Conservation (phyloP, 768 basidiomycete genomes). For the Solioccasus polychromus region DNA sequence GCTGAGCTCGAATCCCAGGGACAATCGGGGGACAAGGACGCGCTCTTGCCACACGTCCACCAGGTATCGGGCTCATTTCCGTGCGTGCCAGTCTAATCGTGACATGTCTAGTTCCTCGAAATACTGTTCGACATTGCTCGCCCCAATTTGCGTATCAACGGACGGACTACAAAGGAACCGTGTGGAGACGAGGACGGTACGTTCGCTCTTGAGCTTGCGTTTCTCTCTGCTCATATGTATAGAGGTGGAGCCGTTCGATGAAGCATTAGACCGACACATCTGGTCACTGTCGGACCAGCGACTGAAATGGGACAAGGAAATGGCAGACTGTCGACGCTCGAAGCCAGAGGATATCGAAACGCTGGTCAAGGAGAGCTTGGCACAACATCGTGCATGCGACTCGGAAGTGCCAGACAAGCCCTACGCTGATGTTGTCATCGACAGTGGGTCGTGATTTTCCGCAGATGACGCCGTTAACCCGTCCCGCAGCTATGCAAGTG, state of each 20-base stretch:
- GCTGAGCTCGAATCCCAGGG: conserved; percentile 41
- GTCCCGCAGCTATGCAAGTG: conserved; percentile 18
- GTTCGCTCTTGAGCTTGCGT: conserved; percentile 2
- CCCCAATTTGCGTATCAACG: conserved; percentile 78
- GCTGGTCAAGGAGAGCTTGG: conserved; percentile 38
- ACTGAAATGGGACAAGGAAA: conserved; percentile 69
- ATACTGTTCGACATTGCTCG: conserved; percentile 58
- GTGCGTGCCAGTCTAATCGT: background rate
- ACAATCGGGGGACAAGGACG: conserved; percentile 42
- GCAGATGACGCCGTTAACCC: conserved; percentile 1
- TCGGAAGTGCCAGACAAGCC: conserved; percentile 21
- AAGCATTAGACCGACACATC: conserved; percentile 77
- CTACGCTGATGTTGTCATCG: background rate
- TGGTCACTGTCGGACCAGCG: conserved; percentile 77
- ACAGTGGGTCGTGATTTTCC: conserved; percentile 9
- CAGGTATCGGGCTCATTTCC: conserved; percentile 39
- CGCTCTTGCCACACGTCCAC: conserved; percentile 47
- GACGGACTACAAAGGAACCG: conserved; percentile 69
- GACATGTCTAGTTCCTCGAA: conserved; percentile 52
- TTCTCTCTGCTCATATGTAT: conserved; percentile 1
- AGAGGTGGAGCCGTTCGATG: conserved; percentile 83
- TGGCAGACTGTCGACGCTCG: conserved; percentile 64
- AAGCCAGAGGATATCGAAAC: conserved; percentile 53
- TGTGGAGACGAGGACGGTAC: conserved; percentile 53
- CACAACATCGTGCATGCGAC: conserved; percentile 32